Evolutionary conservation across 441 rosid genomes (phyloP).

Genomic region (Corymbia citriodora): DNA sequence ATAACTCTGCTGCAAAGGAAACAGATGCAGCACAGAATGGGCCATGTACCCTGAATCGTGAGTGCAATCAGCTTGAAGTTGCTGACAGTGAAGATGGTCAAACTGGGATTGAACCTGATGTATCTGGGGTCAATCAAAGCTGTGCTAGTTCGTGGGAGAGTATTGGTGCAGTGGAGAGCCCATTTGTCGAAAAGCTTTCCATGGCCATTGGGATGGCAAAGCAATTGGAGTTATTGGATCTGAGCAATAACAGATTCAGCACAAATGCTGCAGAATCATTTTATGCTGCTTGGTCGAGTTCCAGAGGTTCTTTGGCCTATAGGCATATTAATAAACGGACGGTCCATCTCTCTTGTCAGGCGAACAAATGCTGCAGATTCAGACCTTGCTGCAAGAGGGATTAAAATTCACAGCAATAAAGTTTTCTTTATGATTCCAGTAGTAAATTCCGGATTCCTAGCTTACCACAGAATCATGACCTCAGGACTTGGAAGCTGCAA

Average conservation of each 20-base stretch:
- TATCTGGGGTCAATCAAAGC: constrained; percentile 31
- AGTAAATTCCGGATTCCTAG: background rate
- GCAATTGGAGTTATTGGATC: constrained; percentile 54
- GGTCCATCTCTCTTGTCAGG: constrained; percentile 55
- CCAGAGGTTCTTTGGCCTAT: constrained; percentile 31
- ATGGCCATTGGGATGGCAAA: constrained; percentile 57
- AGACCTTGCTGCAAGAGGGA: constrained; percentile 79
- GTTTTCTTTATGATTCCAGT: background rate
- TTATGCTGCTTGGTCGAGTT: constrained; percentile 58
- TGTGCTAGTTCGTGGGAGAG: constrained; percentile 43
- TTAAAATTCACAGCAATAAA: constrained; percentile 1
- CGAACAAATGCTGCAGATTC: constrained; percentile 46
- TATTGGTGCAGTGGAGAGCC: constrained; percentile 24
- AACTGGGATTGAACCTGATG: constrained; percentile 21
- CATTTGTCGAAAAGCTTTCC: constrained; percentile 42
- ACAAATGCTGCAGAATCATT: constrained; percentile 35
- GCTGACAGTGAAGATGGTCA: constrained; percentile 89
- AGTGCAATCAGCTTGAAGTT: constrained; percentile 50
- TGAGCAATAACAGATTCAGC: constrained; percentile 73
- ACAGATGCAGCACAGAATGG: constrained; percentile 12
- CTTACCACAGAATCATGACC: background rate
- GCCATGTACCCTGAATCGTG: constrained; percentile 28
- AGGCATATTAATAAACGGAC: constrained; percentile 52
- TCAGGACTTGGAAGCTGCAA: background rate
- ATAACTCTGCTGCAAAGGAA: constrained; percentile 13